These are phyloP conservation scores for Murraya paniculata DNA, from an alignment of 345 rosid species.

Conservation along the genomic window DNA sequence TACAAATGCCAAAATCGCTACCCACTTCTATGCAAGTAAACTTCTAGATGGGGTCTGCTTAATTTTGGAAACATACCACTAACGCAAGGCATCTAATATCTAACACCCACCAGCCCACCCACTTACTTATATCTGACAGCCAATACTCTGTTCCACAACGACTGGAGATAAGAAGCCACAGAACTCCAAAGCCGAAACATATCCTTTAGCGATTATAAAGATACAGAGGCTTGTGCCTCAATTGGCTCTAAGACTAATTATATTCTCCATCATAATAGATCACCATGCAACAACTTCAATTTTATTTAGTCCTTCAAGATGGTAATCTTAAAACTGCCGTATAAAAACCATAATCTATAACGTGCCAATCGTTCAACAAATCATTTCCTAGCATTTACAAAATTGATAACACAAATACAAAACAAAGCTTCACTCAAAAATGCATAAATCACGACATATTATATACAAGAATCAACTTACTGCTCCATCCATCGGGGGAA, in stretches of 20 bases:
- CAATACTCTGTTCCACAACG: too few relatives aligned
- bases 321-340: too few relatives aligned
- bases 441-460: background rate
- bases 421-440: background rate
- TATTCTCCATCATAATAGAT: background rate
- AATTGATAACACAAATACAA: background rate
- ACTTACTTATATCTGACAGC: too few relatives aligned
- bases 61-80: background rate
- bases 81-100: background rate
- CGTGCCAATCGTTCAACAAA: background rate
- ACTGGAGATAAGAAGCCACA: too few relatives aligned
- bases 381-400: background rate
- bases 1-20: background rate
- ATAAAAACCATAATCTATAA: background rate
- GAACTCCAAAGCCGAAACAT: background rate
- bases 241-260: background rate
- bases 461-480: conserved; percentile 34
- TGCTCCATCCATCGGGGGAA: conserved; percentile 96
- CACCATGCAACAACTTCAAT: background rate
- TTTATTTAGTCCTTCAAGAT: too few relatives aligned
- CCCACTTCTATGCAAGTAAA: background rate
- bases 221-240: background rate
- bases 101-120: too few relatives aligned
- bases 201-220: background rate
- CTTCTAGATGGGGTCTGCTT: background rate